Conservation (phyloP, 495 filamentous ascomycete species). For the Schizothecium vesticola region DNA sequence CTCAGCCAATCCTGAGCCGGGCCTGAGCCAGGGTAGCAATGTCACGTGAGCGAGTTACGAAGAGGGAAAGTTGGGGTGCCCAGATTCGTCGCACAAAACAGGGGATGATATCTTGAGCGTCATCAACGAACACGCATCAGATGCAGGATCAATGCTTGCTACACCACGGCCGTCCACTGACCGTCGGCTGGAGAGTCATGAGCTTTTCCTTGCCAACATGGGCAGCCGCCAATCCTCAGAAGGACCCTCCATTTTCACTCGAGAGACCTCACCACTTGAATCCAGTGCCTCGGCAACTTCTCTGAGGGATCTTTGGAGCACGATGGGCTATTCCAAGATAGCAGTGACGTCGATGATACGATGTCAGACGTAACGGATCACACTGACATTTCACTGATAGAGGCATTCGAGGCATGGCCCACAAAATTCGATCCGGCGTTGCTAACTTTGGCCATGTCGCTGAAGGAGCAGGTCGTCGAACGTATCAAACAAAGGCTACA, state of each 20-base stretch:
- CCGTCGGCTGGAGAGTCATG: neutral
- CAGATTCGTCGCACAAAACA: too few relatives aligned
- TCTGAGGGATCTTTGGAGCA: neutral
- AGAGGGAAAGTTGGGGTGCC: too few relatives aligned
- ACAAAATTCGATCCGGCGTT: neutral
- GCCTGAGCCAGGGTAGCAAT: too few relatives aligned
- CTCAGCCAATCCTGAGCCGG: too few relatives aligned
- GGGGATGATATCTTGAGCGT: slow-evolving; percentile 2
- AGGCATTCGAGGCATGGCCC: neutral
- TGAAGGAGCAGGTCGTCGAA: neutral
- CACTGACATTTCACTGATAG: neutral
- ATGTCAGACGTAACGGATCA: slow-evolving; percentile 1
- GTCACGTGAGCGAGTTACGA: too few relatives aligned
- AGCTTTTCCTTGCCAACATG: neutral
- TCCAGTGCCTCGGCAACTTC: neutral
- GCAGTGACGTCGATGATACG: neutral
- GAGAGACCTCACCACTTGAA: neutral
- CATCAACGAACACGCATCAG: neutral
- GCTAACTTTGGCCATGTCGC: neutral
- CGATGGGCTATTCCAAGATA: neutral
- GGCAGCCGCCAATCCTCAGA: neutral
- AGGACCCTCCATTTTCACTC: neutral
- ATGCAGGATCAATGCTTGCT: slow-evolving; percentile 1
- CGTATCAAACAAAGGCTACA: slow-evolving; percentile 5
- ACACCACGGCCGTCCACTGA: neutral